phyloP scores from a whole-genome alignment of 2,329 filamentous ascomycete species.

The Diplodia sapinea region DNA sequence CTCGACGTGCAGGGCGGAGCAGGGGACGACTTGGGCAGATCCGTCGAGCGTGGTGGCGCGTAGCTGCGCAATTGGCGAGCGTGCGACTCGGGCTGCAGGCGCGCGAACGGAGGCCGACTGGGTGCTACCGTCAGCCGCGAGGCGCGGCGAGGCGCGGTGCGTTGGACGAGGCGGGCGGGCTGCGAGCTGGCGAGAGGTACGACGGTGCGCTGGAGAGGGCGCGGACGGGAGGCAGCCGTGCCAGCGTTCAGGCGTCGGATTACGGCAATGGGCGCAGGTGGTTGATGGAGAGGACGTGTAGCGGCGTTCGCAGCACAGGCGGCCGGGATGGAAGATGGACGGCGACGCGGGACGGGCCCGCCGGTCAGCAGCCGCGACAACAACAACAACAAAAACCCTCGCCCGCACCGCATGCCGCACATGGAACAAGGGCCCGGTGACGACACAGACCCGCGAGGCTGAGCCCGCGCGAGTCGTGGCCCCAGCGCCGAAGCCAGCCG shows the following conservation, averaged over 20 bases:
- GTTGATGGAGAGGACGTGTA: neutral
- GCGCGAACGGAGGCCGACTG: conserved; percentile 22
- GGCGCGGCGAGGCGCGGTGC: conserved; percentile 21
- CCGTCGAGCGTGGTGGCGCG: conserved; percentile 29
- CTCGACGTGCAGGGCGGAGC: conserved; percentile 29
- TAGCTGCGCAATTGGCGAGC: conserved; percentile 31
- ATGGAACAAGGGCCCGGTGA: conserved; percentile 16
- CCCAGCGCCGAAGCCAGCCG: conserved; percentile 6
- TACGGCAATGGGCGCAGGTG: neutral
- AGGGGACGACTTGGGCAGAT: conserved; percentile 29
- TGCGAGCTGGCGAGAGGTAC: conserved; percentile 21
- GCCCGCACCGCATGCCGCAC: neutral
- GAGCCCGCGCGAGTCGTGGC: conserved; percentile 28
- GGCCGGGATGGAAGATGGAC: neutral
- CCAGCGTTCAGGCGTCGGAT: neutral
- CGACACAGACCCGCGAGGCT: conserved; percentile 29
- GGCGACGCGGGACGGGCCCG: neutral
- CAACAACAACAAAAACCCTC: conserved; percentile 4
- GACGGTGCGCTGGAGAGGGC: conserved; percentile 13
- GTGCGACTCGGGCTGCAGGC: conserved; percentile 31
- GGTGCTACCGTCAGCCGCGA: conserved; percentile 31
- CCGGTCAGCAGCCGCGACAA: conserved; percentile 10
- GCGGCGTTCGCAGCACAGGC: conserved; percentile 11
- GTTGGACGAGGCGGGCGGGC: conserved; percentile 7
- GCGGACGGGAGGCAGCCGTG: neutral